phyloP scores from a whole-genome alignment of 164 flowering plant genomes.

The Cinnamomum micranthum region DNA sequence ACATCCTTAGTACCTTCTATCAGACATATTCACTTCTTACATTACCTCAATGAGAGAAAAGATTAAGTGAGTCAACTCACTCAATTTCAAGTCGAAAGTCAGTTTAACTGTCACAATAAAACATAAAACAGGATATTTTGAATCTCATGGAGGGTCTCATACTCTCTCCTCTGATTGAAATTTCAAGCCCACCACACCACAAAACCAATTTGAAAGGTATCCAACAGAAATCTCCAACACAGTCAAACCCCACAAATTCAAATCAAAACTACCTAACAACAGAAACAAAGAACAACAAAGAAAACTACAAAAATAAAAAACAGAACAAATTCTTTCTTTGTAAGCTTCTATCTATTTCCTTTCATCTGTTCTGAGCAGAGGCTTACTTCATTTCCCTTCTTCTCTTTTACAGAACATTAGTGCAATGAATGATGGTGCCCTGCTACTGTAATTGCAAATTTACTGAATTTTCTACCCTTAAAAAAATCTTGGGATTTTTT shows the following conservation, averaged over 20 bases:
- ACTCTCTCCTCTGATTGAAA: background rate
- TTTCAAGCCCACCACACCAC: background rate
- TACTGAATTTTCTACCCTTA: slow-evolving; percentile 34
- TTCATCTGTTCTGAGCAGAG: background rate
- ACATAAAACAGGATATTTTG: background rate
- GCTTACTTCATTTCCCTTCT: background rate
- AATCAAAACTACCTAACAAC: background rate
- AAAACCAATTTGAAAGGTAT: background rate
- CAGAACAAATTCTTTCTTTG: background rate
- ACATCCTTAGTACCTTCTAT: no score
- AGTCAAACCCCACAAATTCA: background rate
- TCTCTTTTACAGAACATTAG: slow-evolving; percentile 11
- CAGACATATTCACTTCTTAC: no score
- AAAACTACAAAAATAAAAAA: background rate
- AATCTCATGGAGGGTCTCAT: background rate
- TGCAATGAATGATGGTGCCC: slow-evolving; percentile 49
- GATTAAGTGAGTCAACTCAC: background rate
- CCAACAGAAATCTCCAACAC: background rate
- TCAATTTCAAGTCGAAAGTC: background rate
- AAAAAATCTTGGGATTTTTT: slow-evolving; percentile 33
- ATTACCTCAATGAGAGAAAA: no score
- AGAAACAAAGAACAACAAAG: background rate
- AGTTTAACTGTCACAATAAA: background rate
- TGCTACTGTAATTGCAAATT: slow-evolving; percentile 53
- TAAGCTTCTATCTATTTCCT: background rate